Base-by-base conservation (phyloP, 1,139 yeast genomes). In the Pichia norvegensis region DNA sequence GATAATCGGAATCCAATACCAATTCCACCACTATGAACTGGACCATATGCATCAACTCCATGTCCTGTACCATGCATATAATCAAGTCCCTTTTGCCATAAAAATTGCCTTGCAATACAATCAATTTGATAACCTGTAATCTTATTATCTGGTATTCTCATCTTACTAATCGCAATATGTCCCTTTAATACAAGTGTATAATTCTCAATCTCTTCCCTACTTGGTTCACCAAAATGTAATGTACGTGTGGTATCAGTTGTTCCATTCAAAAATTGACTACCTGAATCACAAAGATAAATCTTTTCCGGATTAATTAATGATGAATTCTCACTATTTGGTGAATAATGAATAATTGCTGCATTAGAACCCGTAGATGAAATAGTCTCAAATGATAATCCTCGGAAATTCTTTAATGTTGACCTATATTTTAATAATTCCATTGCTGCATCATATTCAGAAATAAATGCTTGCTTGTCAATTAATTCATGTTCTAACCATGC, bases 51-150 rank as follows among this genome's bases (percentile, higher is more conserved):
- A 4, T 97, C 98, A 44, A 94, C 80, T n/a, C 98, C 98, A 64
- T 94, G 99, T 1, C 97, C 94, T 1, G 98, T 94, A 27, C 98
- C 97, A 64, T 94, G 99, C 46, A 84, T 79, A 66, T 92, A 94
- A 66, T 94, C 97, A 46, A 92, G 71, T 1, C 97, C 97, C 44
- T 79, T 66, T 36, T 74, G 67, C 98, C 98, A 92, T 56, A 94
- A 70, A 61, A 64, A 77, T 66, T 90, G 97, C 61, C 99, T 80
- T 1, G 98, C 98, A 48, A 90, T 71, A 2, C 82, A 73, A 62
- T 94, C 99, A 47, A 94, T 76, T 65, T 78, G 77, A 58, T 75
- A 78, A 2, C 98, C 98, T 21, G 86, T 78, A 5, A 95, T 82
- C 27, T 38, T 44, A 33, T 88, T 85, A 58, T 82, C 86, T 1